Evolutionary conservation across 2,329 filamentous ascomycete species (phyloP).

Genomic region (Sphaerostilbella broomeana): DNA sequence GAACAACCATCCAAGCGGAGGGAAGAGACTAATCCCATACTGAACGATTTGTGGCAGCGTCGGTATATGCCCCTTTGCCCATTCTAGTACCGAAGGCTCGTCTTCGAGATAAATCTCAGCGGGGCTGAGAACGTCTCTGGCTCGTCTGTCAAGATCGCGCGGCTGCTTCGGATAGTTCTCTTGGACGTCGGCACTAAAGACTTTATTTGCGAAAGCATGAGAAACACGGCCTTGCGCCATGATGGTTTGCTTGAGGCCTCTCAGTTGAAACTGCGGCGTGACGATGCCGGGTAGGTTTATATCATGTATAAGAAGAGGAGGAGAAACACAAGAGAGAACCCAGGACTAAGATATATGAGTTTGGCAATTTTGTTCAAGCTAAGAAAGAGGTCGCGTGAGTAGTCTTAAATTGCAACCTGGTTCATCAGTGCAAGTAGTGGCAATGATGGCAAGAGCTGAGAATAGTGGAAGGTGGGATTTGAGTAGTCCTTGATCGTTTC

Average conservation of each 20-base stretch:
- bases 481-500: too few relatives aligned
- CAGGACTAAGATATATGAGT: too few relatives aligned
- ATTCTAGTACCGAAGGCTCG: constrained; percentile 60
- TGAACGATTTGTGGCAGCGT: constrained; percentile 34
- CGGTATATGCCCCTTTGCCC: constrained; percentile 51
- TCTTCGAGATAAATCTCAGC: constrained; percentile 47
- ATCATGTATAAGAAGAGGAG: not conserved
- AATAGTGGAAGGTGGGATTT: not conserved
- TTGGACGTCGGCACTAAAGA: constrained; percentile 27
- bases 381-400: not conserved
- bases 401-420: not conserved
- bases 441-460: not conserved
- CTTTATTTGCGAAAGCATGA: constrained; percentile 20
- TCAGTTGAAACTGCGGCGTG: not conserved
- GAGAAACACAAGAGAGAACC: too few relatives aligned
- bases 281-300: not conserved
- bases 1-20: constrained; percentile 61
- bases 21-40: constrained; percentile 53
- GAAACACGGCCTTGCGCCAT: not conserved
- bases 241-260: not conserved
- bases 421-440: not conserved
- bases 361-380: too few relatives aligned
- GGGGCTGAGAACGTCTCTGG: constrained; percentile 20
- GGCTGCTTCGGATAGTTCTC: constrained; percentile 23
- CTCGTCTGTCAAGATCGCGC: constrained; percentile 20